Base-by-base conservation (phyloP, 1,139 yeast species). In the Nakaseomyces sp. region DNA sequence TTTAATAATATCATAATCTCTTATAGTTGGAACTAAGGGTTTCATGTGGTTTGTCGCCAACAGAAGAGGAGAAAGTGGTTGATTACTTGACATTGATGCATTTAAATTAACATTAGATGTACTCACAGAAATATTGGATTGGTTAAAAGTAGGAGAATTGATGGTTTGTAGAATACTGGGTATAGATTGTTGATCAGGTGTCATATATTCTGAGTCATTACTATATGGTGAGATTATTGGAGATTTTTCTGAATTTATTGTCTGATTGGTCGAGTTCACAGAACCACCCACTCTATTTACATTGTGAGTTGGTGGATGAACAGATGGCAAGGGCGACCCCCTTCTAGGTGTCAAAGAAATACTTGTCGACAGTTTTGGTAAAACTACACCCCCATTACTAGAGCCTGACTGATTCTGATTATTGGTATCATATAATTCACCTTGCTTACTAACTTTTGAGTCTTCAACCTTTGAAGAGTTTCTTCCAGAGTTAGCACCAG, bases 1-100 rank as follows among this genome's bases (percentile, higher is more conserved):
- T 58, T 88, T 88, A 46, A 93, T 70, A 29, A 91, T 79, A 54
- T 87, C 96, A 61, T 88, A 93, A 63, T 93, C 98, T 49, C 76
- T 77, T 24, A 89, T 88, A 1, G 87, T 81, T 0, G 94, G 91
- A 3, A 72, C 68, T 1, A 74, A 41, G 52, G 64, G 54, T 73
- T 77, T 40, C 61, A 60, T n/a, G 15, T 36, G 50, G 8, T 74
- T 72, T 12, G 75, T 71, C 32, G 76, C 74, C 1, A 93, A 81
- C 1, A 86, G 78, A 22, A 88, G 65, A 0, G 97, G 97, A 0
- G 96, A 86, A 24, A 86, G 64, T 2, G 95, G 95, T 1, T 85
- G 80, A 22, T 29, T 37, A 48, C 76, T 75, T 5, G 38, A 35
- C 17, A 35, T 13, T 7, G 38, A 35, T 5, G 17, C 28, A 13